Evolutionary conservation across 352 stramenopile species (phyloP).

Genomic region (Globisporangium lucens): DNA sequence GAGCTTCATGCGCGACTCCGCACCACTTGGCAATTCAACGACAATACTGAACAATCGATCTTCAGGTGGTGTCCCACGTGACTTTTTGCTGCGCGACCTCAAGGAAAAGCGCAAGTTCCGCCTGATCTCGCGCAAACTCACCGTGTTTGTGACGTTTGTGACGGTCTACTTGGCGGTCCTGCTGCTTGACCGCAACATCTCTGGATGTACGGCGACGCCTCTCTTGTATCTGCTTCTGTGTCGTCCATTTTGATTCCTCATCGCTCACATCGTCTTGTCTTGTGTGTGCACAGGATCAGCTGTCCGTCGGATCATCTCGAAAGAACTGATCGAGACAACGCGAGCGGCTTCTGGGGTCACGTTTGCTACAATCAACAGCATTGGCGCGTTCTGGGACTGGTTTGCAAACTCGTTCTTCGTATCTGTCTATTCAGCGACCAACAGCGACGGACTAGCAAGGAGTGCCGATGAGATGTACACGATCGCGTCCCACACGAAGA

Average conservation of each 20-base stretch:
- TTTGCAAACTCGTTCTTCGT: conserved; percentile 56
- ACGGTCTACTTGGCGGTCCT: conserved; percentile 57
- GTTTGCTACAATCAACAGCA: conserved; percentile 41
- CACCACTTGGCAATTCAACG: neutral
- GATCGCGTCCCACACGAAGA: conserved; percentile 55
- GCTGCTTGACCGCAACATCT: conserved; percentile 70
- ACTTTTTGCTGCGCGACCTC: conserved; percentile 57
- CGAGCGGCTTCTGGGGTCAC: conserved; percentile 30
- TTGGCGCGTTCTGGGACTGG: conserved; percentile 53
- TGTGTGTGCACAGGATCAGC: conserved; percentile 32
- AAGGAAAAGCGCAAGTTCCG: conserved; percentile 74
- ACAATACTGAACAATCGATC: conserved; percentile 13
- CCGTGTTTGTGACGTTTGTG: conserved; percentile 64
- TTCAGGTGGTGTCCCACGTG: conserved; percentile 28
- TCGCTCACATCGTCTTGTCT: neutral
- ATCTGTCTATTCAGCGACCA: conserved; percentile 37
- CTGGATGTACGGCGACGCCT: conserved; percentile 34
- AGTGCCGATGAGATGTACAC: conserved; percentile 41
- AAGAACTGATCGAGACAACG: conserved; percentile 42
- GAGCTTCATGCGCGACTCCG: conserved; percentile 13
- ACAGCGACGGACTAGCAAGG: conserved; percentile 21
- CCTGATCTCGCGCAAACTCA: conserved; percentile 57
- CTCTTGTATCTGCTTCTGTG: neutral
- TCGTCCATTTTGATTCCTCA: neutral
- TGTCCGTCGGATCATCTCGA: conserved; percentile 54